A percentile compares a stretch with the other conserved stretches of the same genome.
Evolutionary conservation across 2,329 filamentous ascomycete genomes (phyloP).

Genomic region (Ploettnerulaceae sp.): DNA sequence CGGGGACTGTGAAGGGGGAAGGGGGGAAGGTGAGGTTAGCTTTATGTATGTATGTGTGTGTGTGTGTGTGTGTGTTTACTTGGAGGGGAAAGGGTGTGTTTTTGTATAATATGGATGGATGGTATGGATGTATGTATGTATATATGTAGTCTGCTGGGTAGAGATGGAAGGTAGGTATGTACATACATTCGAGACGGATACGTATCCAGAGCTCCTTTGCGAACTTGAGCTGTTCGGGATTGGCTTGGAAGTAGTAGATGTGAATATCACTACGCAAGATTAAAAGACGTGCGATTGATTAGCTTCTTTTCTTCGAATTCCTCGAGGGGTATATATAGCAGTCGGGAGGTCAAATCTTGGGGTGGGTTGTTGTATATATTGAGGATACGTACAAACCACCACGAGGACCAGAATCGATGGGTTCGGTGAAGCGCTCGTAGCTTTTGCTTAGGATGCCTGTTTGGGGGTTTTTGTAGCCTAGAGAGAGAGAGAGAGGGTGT

Average conservation of each 20-base stretch:
- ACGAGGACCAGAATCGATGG: slow-evolving; percentile 58
- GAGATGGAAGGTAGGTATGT: too few relatives aligned
- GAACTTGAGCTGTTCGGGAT: slow-evolving; percentile 57
- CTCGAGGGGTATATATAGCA: too few relatives aligned
- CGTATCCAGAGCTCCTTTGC: slow-evolving; percentile 71
- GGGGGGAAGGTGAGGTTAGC: not conserved
- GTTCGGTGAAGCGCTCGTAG: slow-evolving; percentile 65
- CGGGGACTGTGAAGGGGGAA: slow-evolving; percentile 58
- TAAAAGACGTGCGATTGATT: not conserved
- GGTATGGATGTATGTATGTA: too few relatives aligned
- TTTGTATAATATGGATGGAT: not conserved
- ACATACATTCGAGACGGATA: slow-evolving; percentile 72
- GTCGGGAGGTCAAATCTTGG: too few relatives aligned
- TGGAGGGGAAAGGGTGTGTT: not conserved
- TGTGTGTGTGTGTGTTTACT: too few relatives aligned
- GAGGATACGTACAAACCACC: slow-evolving; percentile 62
- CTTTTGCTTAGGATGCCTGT: slow-evolving; percentile 57
- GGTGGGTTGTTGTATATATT: not conserved
- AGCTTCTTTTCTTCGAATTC: not conserved
- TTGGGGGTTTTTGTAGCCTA: slow-evolving; percentile 55
- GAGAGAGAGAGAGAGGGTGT: too few relatives aligned
- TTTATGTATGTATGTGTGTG: not conserved
- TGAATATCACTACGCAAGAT: slow-evolving; percentile 74
- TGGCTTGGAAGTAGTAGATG: slow-evolving; percentile 72
- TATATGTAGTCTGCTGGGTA: too few relatives aligned